Evolutionary conservation across 2,329 filamentous ascomycete genomes (phyloP), one percentile per base, ranked within the genome.

Genomic region (Chrysoporthe cubensis): DNA sequence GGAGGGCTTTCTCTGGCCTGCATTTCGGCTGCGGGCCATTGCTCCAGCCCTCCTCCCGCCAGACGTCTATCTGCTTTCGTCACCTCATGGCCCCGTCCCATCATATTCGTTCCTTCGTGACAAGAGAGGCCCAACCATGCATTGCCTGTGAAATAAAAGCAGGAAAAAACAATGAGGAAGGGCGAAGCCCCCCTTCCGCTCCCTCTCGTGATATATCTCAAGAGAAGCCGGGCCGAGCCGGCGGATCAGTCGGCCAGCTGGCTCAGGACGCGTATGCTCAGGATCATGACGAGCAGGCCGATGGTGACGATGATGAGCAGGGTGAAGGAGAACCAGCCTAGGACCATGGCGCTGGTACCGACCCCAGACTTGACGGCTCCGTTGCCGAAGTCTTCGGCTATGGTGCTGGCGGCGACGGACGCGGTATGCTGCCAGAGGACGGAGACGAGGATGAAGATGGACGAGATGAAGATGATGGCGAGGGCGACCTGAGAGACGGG

Each of bases 291-390:
- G 71, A 99, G 83, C 79, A 98, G 80, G 66, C 95, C 96, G 75
- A 98, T 96, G 61, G 95, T 98, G 64, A 98, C 95, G 70, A 98
- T 91, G 74, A 99, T 97, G 72, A 99, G 85, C 64, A 98, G 80
- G 32, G 92, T 91, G 76, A 99, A 98, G 54, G 93, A 92, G 80
- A 99, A 98, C 96, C 96, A 99, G 68, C 96, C 96, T 76, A 99
- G 85, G 21, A 97, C 92, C 93, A 99, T 98, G 66, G 96, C 95
- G 50, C 91, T 92, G 61, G 93, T 94, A n/a, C 94, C 94, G 14
- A 97, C 93, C 44, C 94, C 94, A 66, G 90, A 93, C 78, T 86
- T 89, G 67, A 97, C 92, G 72, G 90, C 92, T 56, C 94, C 94
- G 78, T 97, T 97, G 46, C 91, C 94, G 72, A 97, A 88, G 76